Base-by-base conservation (phyloP, 805 yeast species). In the Brettanomyces bruxellensis region DNA sequence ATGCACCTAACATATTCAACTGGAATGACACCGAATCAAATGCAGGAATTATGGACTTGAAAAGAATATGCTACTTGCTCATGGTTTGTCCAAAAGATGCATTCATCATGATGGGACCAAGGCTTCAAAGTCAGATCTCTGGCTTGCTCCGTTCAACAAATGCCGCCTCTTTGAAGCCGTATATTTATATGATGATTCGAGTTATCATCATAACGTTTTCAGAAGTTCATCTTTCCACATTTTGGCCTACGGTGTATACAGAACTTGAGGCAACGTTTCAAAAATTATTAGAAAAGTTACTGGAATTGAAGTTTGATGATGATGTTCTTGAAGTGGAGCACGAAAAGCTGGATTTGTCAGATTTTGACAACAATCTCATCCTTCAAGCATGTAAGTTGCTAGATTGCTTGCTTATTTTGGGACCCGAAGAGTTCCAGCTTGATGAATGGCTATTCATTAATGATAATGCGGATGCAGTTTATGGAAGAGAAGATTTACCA, bases 361-460 rank as follows among this genome's bases (percentile, higher is more conserved):
- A 62, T 2, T 60, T 72, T 4, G 73, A 76, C 28, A 55, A 72
- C 34, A 59, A 56, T 24, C 57, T 76, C 12, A 53, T 79, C 3
- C 65, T 83, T 34, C 75, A 76, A 47, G 85, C 83, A 0, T 82
- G 88, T 56, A 91, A 90, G 61, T 66, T 93, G 13, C 67, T 93
- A 41, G 99, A 91, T 58, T 72, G 85, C 30, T 61, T 89, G 23
- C 60, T 91, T 22, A 69, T 83, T 2, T 54, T 89, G 47, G 78
- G 80, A 35, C 72, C 73, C 38, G 97, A 90, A 58, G 95, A 88
- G 48, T 73, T 91, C 69, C 82, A 81, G 63, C 58, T 78, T 62
- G 59, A 77, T 50, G 93, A 88, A 56, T 91, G 98, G 98, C 67
- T 93, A 2, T 93, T 88, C 58, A 76, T 91, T 9, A 72, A 81